Evolutionary conservation across 208 protist genomes (phyloP).

Genomic region (Leishmania gerbilli): DNA sequence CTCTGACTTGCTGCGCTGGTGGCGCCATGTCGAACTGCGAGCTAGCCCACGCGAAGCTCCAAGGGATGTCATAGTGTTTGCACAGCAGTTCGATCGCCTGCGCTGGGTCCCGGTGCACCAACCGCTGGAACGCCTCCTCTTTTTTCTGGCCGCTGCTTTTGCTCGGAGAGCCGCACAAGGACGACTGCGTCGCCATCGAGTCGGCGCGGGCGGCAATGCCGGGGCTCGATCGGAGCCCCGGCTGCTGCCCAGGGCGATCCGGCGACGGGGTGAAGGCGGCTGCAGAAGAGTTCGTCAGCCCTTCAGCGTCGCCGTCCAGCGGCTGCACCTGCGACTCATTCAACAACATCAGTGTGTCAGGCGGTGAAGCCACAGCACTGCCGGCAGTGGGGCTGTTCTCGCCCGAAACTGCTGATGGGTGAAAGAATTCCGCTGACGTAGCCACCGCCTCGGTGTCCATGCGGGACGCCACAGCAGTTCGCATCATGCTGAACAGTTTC

Average conservation of each 20-base stretch:
- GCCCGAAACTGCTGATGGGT: conserved; percentile 3
- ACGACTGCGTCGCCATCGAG: conserved; percentile 32
- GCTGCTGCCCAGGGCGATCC: not conserved
- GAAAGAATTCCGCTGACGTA: not conserved
- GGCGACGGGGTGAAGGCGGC: conserved; percentile 9
- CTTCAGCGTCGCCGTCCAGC: conserved; percentile 4
- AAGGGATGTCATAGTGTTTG: conserved; percentile 41
- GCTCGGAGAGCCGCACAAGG: conserved; percentile 27
- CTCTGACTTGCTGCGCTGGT: not conserved
- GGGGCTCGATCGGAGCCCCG: not conserved
- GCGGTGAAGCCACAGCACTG: conserved; percentile 7
- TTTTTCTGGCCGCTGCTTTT: conserved; percentile 13
- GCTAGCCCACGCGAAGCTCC: not conserved
- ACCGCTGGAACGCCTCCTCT: conserved; percentile 44
- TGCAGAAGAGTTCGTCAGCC: not conserved
- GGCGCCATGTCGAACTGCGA: conserved; percentile 6
- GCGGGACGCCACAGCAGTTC: conserved; percentile 30
- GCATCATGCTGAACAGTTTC: conserved; percentile 65
- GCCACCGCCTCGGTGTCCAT: conserved; percentile 13
- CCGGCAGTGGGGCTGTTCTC: conserved; percentile 3
- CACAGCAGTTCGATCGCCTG: conserved; percentile 56
- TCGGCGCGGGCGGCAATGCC: not conserved
- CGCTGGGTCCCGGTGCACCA: conserved; percentile 49
- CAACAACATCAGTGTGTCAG: conserved; percentile 19
- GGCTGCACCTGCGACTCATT: conserved; percentile 23